A percentile compares a stretch with the other conserved stretches of the same genome.
Conservation (phyloP, 768 basidiomycete species). For the Scleroderma bovista region DNA sequence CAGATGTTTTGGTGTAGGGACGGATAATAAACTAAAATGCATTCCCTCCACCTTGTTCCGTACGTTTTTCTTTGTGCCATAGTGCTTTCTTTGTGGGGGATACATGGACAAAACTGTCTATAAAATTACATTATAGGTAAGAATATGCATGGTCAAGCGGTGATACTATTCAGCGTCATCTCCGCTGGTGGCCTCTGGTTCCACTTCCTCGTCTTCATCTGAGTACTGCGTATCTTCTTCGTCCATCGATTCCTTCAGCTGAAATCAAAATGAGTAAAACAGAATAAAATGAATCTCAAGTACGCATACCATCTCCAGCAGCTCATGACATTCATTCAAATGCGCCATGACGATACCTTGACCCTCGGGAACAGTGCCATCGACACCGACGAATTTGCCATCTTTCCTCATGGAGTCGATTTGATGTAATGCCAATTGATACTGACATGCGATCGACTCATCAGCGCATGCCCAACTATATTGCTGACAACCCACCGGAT, state of each 20-base stretch:
- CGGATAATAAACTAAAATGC: conserved; percentile 16
- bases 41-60: neutral
- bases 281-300: neutral
- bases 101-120: neutral
- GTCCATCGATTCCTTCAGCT: conserved; percentile 85
- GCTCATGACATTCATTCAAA: conserved; percentile 91
- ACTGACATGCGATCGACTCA: conserved; percentile 41
- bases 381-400: conserved; percentile 85
- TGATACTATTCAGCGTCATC: neutral
- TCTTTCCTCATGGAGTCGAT: conserved; percentile 92
- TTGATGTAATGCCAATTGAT: conserved; percentile 91
- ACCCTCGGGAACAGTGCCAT: conserved; percentile 90
- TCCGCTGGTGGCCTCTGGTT: conserved; percentile 8
- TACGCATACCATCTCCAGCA: conserved; percentile 80
- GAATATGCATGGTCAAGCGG: neutral
- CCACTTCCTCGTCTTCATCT: conserved; percentile 43
- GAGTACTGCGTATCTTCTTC: conserved; percentile 54
- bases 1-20: conserved; percentile 11
- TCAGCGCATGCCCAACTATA: conserved; percentile 1
- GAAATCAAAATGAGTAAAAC: neutral
- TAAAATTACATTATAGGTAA: conserved; percentile 2
- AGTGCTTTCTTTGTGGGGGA: too few relatives aligned
- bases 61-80: neutral
- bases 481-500: conserved; percentile 60
- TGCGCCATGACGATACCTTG: conserved; percentile 96